These are phyloP conservation scores for Gelatoporia subvermispora DNA, from an alignment of 768 basidiomycete genomes.

Conservation along the genomic window DNA sequence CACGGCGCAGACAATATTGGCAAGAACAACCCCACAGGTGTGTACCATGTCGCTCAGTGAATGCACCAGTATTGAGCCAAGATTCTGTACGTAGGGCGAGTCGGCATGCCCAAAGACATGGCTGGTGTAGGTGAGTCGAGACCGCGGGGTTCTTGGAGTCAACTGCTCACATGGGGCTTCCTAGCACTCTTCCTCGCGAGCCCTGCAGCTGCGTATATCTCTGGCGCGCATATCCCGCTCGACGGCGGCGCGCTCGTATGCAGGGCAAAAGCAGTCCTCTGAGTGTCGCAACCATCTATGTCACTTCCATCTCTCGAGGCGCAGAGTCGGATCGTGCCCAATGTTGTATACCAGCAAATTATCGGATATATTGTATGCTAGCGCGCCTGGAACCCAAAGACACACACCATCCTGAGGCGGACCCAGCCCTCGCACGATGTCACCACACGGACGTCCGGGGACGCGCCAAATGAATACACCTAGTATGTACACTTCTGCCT, in stretches of 20 bases:
- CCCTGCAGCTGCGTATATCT: slow-evolving; percentile 68
- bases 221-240: slow-evolving; percentile 64
- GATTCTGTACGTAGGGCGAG: slow-evolving; percentile 44
- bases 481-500: too few species aligned
- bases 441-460: too few species aligned
- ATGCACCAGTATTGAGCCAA: neutral
- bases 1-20: slow-evolving; percentile 49
- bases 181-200: slow-evolving; percentile 44
- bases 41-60: slow-evolving; percentile 1
- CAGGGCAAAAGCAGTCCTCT: too few species aligned
- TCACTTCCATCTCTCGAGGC: too few species aligned
- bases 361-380: too few species aligned
- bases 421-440: too few species aligned
- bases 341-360: too few species aligned
- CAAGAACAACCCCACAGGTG: slow-evolving; percentile 61
- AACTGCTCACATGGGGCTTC: neutral
- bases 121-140: slow-evolving; percentile 50
- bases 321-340: too few species aligned
- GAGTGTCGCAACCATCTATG: too few species aligned
- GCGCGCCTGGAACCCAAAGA: too few species aligned
- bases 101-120: slow-evolving; percentile 60
- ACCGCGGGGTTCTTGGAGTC: neutral
- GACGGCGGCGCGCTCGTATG: slow-evolving; percentile 42
- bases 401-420: too few species aligned
- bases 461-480: too few species aligned